Conservation (phyloP, 371 early-diverging fungal species). For the Coemansia sp. region DNA sequence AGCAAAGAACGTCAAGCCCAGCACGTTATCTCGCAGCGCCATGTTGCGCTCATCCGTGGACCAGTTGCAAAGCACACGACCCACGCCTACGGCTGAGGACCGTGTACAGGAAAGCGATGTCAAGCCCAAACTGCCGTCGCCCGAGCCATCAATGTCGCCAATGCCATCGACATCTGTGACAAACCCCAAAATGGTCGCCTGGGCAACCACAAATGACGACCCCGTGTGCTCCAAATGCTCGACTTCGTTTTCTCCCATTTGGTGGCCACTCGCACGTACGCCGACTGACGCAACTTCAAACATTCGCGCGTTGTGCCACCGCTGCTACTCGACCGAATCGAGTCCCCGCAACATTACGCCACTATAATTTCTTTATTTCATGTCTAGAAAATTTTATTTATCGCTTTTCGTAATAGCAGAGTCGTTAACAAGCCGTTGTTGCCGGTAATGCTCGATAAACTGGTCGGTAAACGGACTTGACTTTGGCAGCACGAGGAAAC, state of each 20-base stretch:
- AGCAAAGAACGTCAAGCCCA: conserved; percentile 9
- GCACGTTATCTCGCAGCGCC: conserved; percentile 7
- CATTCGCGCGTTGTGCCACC: conserved; percentile 24
- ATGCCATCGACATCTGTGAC: neutral
- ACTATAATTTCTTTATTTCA: neutral
- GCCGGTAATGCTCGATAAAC: conserved; percentile 61
- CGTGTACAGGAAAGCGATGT: neutral
- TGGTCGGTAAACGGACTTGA: conserved; percentile 60
- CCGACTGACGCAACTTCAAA: neutral
- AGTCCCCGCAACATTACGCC: too few species aligned
- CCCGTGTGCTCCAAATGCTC: conserved; percentile 29
- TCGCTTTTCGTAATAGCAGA: conserved; percentile 11
- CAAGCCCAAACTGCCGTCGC: conserved; percentile 4
- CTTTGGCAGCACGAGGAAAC: conserved; percentile 68
- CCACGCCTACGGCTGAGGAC: conserved; percentile 1
- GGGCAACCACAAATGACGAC: conserved; percentile 23
- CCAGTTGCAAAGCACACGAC: neutral
- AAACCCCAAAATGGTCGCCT: conserved; percentile 10
- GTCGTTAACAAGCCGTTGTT: conserved; percentile 38
- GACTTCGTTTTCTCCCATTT: conserved; percentile 32
- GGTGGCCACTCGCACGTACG: conserved; percentile 34
- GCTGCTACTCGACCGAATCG: conserved; percentile 26
- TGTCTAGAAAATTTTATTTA: neutral
- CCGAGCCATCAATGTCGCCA: neutral
- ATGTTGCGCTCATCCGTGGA: conserved; percentile 13